Percentiles rank a stretch among this genome's conserved stretches.
Evolutionary conservation across 805 yeast species (phyloP).

Genomic region (Blastobotrys attinorum): DNA sequence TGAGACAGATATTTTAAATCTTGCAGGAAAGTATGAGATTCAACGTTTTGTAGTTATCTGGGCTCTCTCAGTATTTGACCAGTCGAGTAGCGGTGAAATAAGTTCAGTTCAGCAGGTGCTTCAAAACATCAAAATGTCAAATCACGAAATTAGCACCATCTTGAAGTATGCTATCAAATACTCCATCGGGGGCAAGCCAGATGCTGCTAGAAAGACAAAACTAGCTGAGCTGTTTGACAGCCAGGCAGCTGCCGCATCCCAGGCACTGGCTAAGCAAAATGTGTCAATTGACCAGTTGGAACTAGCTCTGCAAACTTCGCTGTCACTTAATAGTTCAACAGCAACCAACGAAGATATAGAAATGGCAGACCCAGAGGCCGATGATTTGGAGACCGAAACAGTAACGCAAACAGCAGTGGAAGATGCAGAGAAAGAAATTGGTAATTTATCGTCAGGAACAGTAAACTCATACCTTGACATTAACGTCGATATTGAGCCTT

Average conservation of each 20-base stretch:
- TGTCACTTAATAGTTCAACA: slow-evolving; percentile 21
- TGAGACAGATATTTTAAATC: slow-evolving; percentile 17
- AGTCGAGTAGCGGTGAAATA: slow-evolving; percentile 29
- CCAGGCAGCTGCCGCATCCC: too few relatives aligned
- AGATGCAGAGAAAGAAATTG: slow-evolving; percentile 1
- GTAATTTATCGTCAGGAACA: slow-evolving; percentile 6
- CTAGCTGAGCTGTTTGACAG: slow-evolving; percentile 34
- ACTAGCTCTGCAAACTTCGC: slow-evolving; percentile 60
- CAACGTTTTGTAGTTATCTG: slow-evolving; percentile 40
- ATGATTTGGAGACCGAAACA: too few relatives aligned
- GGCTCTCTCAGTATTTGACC: slow-evolving; percentile 37
- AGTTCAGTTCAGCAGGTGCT: slow-evolving; percentile 14
- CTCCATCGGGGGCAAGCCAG: not conserved
- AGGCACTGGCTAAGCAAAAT: slow-evolving; percentile 5
- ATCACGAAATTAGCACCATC: slow-evolving; percentile 13
- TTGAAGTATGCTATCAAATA: slow-evolving; percentile 1
- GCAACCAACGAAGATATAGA: slow-evolving; percentile 15
- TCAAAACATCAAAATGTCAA: slow-evolving; percentile 11
- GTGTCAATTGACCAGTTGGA: slow-evolving; percentile 41
- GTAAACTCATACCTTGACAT: slow-evolving; percentile 12
- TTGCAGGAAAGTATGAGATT: slow-evolving; percentile 25
- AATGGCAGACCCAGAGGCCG: slow-evolving; percentile 8
- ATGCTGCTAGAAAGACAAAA: slow-evolving; percentile 23
- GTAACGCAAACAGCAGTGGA: not conserved
- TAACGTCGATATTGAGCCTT: slow-evolving; percentile 1